These are phyloP conservation scores for Colletotrichum sp. DNA, from an alignment of 2,329 filamentous ascomycete species.

Conservation along the genomic window DNA sequence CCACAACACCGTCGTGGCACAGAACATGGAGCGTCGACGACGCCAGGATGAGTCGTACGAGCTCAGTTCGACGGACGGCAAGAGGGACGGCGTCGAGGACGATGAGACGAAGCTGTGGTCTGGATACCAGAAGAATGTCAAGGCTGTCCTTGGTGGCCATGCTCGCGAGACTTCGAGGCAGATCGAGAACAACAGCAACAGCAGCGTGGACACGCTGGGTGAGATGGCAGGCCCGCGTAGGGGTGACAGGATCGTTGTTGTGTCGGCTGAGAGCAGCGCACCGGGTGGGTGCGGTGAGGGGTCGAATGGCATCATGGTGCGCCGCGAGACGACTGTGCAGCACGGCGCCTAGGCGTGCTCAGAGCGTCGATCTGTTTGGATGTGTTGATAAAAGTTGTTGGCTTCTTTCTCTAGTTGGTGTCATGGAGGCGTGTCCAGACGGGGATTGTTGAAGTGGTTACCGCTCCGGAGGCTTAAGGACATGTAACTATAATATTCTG, in stretches of 20 bases:
- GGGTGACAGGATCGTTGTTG: background rate
- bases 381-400: background rate
- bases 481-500: background rate
- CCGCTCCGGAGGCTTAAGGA: background rate
- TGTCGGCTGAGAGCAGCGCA: background rate
- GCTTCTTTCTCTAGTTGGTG: background rate
- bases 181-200: background rate
- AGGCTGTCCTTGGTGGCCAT: background rate
- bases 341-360: background rate
- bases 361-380: background rate
- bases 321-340: background rate
- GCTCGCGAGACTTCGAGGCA: background rate
- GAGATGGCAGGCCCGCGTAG: background rate
- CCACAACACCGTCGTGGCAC: background rate
- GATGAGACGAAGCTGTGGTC: constrained; percentile 21
- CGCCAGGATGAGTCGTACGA: constrained; percentile 9
- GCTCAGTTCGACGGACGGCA: constrained; percentile 2
- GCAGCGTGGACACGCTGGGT: background rate
- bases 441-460: background rate
- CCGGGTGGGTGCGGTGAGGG: background rate
- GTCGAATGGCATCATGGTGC: background rate
- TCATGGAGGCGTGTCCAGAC: background rate
- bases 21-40: constrained; percentile 15
- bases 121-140: background rate
- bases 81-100: background rate